Base-by-base conservation (phyloP, 2,329 filamentous ascomycete species). In the Raffaelea ambrosiae region DNA sequence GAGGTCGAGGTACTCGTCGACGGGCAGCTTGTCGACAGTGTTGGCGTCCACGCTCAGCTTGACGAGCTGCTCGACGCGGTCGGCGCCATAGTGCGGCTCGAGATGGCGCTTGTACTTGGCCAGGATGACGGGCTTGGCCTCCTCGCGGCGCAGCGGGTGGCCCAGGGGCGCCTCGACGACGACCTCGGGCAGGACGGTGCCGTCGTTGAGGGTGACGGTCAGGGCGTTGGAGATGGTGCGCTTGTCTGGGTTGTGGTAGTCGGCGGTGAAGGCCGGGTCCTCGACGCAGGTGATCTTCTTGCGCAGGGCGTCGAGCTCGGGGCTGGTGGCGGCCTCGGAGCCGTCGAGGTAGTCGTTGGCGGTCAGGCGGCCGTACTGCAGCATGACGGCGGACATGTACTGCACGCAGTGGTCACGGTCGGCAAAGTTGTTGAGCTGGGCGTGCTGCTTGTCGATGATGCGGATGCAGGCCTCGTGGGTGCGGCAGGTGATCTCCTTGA, bases 351-450 rank as follows among this genome's bases (percentile, higher is more conserved):
- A 98, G 73, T 98, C 93, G 55, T 78, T 86, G 44, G 93, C 91
- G 59, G 90, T 86, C 54, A 98, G 85, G 56, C 93, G 89, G 67
- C 93, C 88, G 69, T 91, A 97, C 57, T 86, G 84, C 57, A 98
- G 84, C 89, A 97, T 97, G 61, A 88, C 89, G 55, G 90, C 76
- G 63, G 88, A 87, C 93, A 98, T 98, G 81, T 98, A 98, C 74
- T 97, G 93, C 58, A 98, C 91, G 73, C 93, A 98, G 79, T 98
- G 93, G 71, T 98, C 93, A 63, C 93, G 89, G 72, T 98, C 93
- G 63, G 93, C 93, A 63, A 97, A 98, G 82, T 98, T 98, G 76
- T 96, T 90, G 88, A 98, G 95, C 59, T 90, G 84, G 11, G 52
- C 52, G n/a, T 46, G 46, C 73, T 98, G 93, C 79, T 98, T 98